Percentiles rank a stretch among this genome's conserved stretches.
Evolutionary conservation across 805 yeast genomes (phyloP).

Genomic region (Kregervanrija delftensis): DNA sequence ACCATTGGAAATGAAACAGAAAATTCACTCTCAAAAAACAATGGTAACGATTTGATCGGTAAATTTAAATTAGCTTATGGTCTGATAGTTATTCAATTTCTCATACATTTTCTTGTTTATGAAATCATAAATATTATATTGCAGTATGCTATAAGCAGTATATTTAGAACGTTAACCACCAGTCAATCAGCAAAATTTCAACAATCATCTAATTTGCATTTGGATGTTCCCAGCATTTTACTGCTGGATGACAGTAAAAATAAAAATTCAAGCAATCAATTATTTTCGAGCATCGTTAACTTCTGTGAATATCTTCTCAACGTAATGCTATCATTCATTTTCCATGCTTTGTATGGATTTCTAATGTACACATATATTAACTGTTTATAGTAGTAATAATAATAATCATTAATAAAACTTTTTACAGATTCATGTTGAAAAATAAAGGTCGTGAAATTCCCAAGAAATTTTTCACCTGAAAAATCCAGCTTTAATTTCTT

Average conservation of each 20-base stretch:
- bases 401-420: too few relatives aligned
- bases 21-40: too few relatives aligned
- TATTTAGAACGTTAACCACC: not conserved
- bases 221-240: too few relatives aligned
- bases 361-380: not conserved
- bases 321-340: not conserved
- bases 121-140: conserved; percentile 1
- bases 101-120: conserved; percentile 3
- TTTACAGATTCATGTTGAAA: too few relatives aligned
- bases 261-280: not conserved
- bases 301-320: not conserved
- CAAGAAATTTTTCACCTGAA: too few relatives aligned
- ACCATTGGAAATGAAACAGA: too few relatives aligned
- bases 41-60: not conserved
- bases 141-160: not conserved
- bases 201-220: too few relatives aligned
- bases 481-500: too few relatives aligned
- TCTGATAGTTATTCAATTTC: not conserved
- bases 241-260: not conserved
- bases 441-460: too few relatives aligned
- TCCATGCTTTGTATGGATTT: conserved; percentile 1
- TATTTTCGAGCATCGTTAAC: not conserved
- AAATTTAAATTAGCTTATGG: conserved; percentile 6
- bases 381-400: not conserved
- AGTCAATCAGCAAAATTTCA: too few relatives aligned